phyloP scores from a whole-genome alignment of 805 yeast genomes.

The Debaryomyces hansenii region DNA sequence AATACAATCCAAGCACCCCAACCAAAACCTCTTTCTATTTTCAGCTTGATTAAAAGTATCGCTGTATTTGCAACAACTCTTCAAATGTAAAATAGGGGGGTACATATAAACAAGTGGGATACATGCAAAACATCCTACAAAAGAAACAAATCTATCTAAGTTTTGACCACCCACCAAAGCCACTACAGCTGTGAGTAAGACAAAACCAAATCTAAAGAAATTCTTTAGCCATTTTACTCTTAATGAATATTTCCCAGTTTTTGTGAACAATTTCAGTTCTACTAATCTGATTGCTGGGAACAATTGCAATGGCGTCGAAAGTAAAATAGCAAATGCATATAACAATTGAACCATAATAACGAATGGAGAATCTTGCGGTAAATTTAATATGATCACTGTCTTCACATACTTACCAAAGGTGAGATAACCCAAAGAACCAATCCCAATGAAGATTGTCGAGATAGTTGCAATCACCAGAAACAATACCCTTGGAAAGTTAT shows the following conservation, averaged over 20 bases:
- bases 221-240: slow-evolving; percentile 69
- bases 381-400: slow-evolving; percentile 69
- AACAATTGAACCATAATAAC: slow-evolving; percentile 68
- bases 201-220: slow-evolving; percentile 53
- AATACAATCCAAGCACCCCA: slow-evolving; percentile 46
- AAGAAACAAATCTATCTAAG: slow-evolving; percentile 72
- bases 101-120: slow-evolving; percentile 84
- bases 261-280: slow-evolving; percentile 57
- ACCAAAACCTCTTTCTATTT: slow-evolving; percentile 30
- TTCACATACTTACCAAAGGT: slow-evolving; percentile 65
- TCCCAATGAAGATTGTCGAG: slow-evolving; percentile 57
- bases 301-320: slow-evolving; percentile 78
- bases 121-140: slow-evolving; percentile 83
- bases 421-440: slow-evolving; percentile 68
- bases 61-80: slow-evolving; percentile 41
- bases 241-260: slow-evolving; percentile 58
- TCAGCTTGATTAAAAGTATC: slow-evolving; percentile 14
- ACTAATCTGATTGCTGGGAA: slow-evolving; percentile 77
- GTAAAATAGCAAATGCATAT: slow-evolving; percentile 70
- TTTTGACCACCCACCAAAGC: slow-evolving; percentile 70
- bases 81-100: slow-evolving; percentile 75
- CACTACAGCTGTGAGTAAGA: slow-evolving; percentile 51
- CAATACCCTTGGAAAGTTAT: slow-evolving; percentile 67
- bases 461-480: slow-evolving; percentile 62
- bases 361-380: slow-evolving; percentile 65